Evolutionary conservation across 306 rosid genomes (phyloP), one percentile per base, ranked within the genome.

Genomic region (Pterocarpus macrocarpus): DNA sequence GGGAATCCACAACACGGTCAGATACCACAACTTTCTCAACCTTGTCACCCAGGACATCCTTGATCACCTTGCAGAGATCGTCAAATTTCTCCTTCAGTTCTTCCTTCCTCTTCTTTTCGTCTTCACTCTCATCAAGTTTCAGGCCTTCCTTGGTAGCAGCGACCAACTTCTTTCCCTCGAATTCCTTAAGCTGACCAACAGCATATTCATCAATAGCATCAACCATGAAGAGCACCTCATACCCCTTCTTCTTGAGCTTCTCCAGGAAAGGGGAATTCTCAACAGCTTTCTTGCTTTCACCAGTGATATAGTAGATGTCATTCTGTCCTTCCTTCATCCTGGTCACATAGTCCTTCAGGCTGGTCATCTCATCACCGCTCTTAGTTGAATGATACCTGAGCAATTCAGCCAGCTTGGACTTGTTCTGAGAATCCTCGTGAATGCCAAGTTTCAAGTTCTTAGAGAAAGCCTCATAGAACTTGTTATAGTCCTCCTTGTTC

Each of bases 131-230:
- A 1, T 94, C 98, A 0, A 94, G 93, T 12, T 92, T 92, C 65
- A 94, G 50, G 14, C 98, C 98, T 77, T 94, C 97, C 89, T 94
- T 94, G 8, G 98, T 94, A 0, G 98, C 97, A 52, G 98, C 92
- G 3, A 94, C 97, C 1, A 94, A 84, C 85, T 94, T 94, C 87
- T 91, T 94, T 15, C 98, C 97, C 80, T 94, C 98, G 0, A 90
- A 94, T 16, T 94, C 97, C 91, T 94, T 94, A 0, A 94, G 97
- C 80, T 94, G 98, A 14, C 98, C 97, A 36, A 92, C 76, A 1
- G 97, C 95, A 16, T 94, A 94, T 73, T 94, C 98, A 69, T 94
- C 98, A 84, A 94, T 94, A 0, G 98, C 98, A n/a, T 94, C 98
- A 62, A 94, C 95, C 98, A 94, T 94, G 86, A 4, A 94, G 0